Conservation (phyloP, 345 rosid genomes). For the Pseudoturritis turrita region DNA sequence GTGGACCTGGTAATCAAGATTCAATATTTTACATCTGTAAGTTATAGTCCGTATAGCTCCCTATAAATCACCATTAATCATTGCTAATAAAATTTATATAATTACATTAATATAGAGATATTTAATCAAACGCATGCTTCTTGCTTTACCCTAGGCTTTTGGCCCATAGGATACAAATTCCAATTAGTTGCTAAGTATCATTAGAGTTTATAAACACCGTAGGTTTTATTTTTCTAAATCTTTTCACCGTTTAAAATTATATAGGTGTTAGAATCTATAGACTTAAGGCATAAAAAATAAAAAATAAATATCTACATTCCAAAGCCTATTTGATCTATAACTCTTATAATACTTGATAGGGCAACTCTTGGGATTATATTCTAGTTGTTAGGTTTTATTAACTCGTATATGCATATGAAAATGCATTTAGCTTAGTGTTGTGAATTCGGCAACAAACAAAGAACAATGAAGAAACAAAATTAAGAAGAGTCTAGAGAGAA, state of each 20-base stretch:
- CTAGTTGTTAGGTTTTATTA: background rate
- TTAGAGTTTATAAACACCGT: background rate
- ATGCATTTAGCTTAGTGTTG: background rate
- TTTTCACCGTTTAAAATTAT: background rate
- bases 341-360: background rate
- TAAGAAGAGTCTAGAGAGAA: no score
- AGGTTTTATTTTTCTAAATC: background rate
- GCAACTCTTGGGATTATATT: background rate
- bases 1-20: background rate
- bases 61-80: background rate
- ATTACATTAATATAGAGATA: no score
- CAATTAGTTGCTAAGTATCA: conserved; percentile 15
- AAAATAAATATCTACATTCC: background rate
- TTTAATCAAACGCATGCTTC: conserved; percentile 28
- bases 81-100: background rate
- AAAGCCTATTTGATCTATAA: background rate
- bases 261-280: background rate
- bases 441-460: no score
- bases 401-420: background rate
- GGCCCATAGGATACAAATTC: conserved; percentile 21
- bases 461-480: no score
- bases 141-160: conserved; percentile 21
- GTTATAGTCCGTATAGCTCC: background rate
- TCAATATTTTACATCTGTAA: background rate
- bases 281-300: background rate